A percentile compares a stretch with the other conserved stretches of the same genome.
Conservation (phyloP, 2,329 filamentous ascomycete genomes). For the Aspergillus intermedius region DNA sequence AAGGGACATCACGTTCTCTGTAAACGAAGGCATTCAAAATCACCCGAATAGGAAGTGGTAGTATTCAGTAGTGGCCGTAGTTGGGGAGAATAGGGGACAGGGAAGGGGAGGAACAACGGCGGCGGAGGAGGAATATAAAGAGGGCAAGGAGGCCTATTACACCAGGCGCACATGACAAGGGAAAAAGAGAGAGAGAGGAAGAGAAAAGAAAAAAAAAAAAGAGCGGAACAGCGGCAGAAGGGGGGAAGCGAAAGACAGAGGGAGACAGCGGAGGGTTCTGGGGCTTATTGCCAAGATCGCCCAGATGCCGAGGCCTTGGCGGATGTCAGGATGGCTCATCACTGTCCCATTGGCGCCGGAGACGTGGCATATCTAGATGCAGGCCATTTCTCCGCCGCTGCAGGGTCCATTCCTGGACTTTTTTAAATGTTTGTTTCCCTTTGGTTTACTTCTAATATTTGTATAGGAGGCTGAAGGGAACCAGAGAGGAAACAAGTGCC, state of each 20-base stretch:
- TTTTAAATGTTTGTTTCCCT: too few species aligned
- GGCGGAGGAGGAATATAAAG: neutral
- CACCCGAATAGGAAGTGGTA: too few species aligned
- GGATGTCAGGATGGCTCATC: constrained; percentile 1
- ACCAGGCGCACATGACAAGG: neutral
- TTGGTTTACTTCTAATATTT: too few species aligned
- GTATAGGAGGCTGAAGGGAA: too few species aligned
- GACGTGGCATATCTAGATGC: neutral
- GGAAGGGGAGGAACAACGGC: neutral
- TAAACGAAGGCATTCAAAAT: too few species aligned
- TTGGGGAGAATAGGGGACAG: neutral
- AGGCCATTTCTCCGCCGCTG: too few species aligned
- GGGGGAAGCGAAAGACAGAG: constrained; percentile 7
- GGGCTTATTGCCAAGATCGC: constrained; percentile 18
- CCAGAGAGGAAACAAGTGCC: constrained; percentile 2
- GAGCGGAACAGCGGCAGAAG: constrained; percentile 6
- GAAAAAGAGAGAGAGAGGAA: neutral
- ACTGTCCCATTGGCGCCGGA: neutral
- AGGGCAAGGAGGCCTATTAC: too few species aligned
- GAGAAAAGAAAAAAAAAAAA: neutral
- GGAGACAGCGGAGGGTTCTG: constrained; percentile 1
- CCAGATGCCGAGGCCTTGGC: constrained; percentile 30
- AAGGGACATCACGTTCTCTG: constrained; percentile 10
- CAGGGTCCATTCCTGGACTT: too few species aligned
- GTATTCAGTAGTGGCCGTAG: neutral